Conservation (phyloP, 2,329 filamentous ascomycete species). For the Monosporascus sp. region DNA sequence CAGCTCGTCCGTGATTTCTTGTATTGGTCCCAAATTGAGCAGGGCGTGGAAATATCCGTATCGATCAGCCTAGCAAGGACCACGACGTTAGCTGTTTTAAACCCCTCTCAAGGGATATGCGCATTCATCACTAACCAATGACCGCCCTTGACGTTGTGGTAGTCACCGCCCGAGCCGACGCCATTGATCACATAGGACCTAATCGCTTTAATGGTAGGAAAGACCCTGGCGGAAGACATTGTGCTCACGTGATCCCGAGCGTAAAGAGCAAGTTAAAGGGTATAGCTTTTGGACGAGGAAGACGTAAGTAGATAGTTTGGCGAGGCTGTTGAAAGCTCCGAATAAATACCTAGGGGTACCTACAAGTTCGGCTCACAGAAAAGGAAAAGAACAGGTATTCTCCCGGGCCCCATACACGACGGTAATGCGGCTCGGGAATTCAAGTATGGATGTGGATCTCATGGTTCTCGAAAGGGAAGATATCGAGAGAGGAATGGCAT, state of each 20-base stretch:
- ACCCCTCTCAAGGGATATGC: neutral
- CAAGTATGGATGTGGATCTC: neutral
- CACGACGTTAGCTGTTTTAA: conserved; percentile 16
- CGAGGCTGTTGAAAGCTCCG: neutral
- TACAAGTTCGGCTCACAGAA: neutral
- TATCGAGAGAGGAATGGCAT: neutral
- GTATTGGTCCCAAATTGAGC: conserved; percentile 85
- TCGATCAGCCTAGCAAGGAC: conserved; percentile 75
- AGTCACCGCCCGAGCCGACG: conserved; percentile 63
- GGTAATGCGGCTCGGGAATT: neutral
- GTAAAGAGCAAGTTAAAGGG: too few relatives aligned
- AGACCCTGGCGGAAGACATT: conserved; percentile 50
- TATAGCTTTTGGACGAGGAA: neutral
- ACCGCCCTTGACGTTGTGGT: conserved; percentile 81
- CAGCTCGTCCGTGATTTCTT: conserved; percentile 82
- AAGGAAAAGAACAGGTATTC: neutral
- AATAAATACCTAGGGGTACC: neutral
- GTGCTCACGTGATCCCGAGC: neutral
- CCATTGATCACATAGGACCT: conserved; percentile 68
- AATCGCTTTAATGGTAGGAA: conserved; percentile 72
- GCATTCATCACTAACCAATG: conserved; percentile 49
- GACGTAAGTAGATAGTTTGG: neutral
- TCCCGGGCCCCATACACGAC: neutral
- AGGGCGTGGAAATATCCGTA: conserved; percentile 86
- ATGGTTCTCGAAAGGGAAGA: neutral